Evolutionary conservation across 176 grass and related monocot genomes (phyloP).

Genomic region (Tillandsia fasciculata): DNA sequence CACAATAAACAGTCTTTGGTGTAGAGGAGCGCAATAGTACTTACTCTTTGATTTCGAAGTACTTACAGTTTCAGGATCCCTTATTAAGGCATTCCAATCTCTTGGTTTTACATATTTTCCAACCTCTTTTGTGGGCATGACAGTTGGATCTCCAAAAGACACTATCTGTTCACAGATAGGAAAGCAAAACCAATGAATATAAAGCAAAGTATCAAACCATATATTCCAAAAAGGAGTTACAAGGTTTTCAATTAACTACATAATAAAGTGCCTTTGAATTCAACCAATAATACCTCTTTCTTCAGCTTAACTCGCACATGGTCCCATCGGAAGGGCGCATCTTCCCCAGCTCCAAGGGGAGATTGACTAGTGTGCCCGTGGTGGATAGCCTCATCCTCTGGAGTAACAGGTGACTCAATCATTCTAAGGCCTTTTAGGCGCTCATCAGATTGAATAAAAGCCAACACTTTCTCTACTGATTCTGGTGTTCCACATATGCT

Average conservation of each 20-base stretch:
- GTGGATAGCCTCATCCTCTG: conserved; percentile 93
- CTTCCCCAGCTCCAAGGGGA: conserved; percentile 85
- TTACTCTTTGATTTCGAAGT: not conserved
- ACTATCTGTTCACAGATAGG: conserved; percentile 51
- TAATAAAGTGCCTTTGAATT: not conserved
- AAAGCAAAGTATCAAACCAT: not conserved
- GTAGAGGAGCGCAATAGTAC: no score
- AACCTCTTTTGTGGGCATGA: conserved; percentile 79
- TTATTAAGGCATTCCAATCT: conserved; percentile 90
- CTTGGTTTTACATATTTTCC: conserved; percentile 85
- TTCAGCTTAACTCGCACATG: conserved; percentile 98
- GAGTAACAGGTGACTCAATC: conserved; percentile 82
- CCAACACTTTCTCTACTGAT: conserved; percentile 61
- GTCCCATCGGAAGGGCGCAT: conserved; percentile 92
- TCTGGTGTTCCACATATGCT: conserved; percentile 71
- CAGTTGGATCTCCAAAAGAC: conserved; percentile 69
- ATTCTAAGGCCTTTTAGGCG: conserved; percentile 66
- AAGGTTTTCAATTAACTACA: no score
- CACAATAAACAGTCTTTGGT: no score
- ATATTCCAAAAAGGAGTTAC: not conserved
- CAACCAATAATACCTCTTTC: conserved; percentile 56
- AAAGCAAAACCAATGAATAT: conserved; percentile 9
- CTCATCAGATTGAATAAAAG: conserved; percentile 71
- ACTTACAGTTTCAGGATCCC: conserved; percentile 75
- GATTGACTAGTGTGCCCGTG: conserved; percentile 78